Evolutionary conservation across 148 eudicot species (phyloP).

Genomic region (Rhododendron vialii): DNA sequence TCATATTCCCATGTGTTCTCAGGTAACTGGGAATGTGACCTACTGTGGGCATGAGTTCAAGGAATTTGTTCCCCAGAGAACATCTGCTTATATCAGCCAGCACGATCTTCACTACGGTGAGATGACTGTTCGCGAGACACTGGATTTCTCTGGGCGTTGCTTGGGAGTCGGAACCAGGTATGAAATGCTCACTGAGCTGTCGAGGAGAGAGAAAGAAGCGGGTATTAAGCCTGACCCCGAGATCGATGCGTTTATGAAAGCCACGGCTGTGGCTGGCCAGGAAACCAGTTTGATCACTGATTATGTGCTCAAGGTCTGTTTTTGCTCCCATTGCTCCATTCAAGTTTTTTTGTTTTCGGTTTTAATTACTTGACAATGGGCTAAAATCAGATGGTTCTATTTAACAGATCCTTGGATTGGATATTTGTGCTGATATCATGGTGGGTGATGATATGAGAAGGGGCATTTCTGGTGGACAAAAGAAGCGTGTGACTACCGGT

Average conservation of each 20-base stretch:
- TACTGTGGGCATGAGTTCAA: conserved; percentile 32
- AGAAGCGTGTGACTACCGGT: conserved; percentile 1
- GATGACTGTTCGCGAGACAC: conserved; percentile 38
- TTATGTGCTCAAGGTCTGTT: conserved; percentile 36
- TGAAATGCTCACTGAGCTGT: conserved; percentile 23
- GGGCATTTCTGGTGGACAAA: neutral
- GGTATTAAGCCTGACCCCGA: conserved; percentile 29
- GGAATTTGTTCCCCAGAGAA: conserved; percentile 38
- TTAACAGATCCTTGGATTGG: conserved; percentile 2
- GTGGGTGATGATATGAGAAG: conserved; percentile 5
- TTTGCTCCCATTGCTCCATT: neutral
- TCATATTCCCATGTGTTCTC: neutral
- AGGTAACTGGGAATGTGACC: conserved; percentile 31
- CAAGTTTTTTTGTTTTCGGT: neutral
- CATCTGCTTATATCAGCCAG: conserved; percentile 35
- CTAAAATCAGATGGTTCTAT: neutral
- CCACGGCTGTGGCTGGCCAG: conserved; percentile 24
- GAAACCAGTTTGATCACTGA: conserved; percentile 35
- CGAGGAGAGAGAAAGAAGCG: conserved; percentile 26
- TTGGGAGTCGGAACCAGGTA: conserved; percentile 37
- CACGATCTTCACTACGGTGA: conserved; percentile 37
- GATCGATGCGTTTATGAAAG: conserved; percentile 36
- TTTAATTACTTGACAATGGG: neutral
- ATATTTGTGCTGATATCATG: conserved; percentile 2
- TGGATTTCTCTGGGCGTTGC: conserved; percentile 36